Evolutionary conservation across 2,329 filamentous ascomycete genomes (phyloP).

Genomic region (Fusarium sp.): DNA sequence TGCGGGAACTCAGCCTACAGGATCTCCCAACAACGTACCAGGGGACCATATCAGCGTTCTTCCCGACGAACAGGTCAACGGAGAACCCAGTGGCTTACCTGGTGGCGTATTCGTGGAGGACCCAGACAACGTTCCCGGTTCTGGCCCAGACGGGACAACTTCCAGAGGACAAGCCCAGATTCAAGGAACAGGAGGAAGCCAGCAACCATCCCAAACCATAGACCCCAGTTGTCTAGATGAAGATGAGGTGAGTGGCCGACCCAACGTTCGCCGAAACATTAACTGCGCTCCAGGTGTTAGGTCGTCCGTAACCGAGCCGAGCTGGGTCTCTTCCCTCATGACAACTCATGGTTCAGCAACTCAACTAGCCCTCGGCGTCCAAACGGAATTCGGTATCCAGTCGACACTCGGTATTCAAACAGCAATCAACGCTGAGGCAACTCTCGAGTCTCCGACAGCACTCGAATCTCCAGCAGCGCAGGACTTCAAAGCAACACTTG

Average conservation of each 20-base stretch:
- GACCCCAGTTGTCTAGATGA: slow-evolving; percentile 9
- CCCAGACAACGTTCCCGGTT: not conserved
- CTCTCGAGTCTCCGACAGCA: not conserved
- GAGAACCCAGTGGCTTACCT: not conserved
- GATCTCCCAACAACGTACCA: not conserved
- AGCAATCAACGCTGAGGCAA: not conserved
- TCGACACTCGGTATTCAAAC: not conserved
- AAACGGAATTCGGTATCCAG: not conserved
- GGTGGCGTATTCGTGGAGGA: slow-evolving; percentile 27
- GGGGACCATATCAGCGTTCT: too few species aligned
- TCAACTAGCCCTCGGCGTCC: not conserved
- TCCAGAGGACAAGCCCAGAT: not conserved
- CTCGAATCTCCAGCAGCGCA: not conserved
- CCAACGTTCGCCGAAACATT: slow-evolving; percentile 37
- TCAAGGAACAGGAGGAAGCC: not conserved
- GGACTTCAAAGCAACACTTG: not conserved
- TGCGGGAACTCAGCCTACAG: not conserved
- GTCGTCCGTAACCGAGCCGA: not conserved
- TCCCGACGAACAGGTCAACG: not conserved
- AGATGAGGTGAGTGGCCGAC: slow-evolving; percentile 39
- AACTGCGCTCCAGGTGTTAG: slow-evolving; percentile 41
- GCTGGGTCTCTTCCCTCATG: not conserved
- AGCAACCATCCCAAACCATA: not conserved
- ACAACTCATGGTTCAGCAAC: not conserved
- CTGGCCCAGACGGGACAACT: not conserved